These are phyloP conservation scores for Apiotrichum gracile DNA, from an alignment of 1,284 basidiomycete species.

Conservation along the genomic window DNA sequence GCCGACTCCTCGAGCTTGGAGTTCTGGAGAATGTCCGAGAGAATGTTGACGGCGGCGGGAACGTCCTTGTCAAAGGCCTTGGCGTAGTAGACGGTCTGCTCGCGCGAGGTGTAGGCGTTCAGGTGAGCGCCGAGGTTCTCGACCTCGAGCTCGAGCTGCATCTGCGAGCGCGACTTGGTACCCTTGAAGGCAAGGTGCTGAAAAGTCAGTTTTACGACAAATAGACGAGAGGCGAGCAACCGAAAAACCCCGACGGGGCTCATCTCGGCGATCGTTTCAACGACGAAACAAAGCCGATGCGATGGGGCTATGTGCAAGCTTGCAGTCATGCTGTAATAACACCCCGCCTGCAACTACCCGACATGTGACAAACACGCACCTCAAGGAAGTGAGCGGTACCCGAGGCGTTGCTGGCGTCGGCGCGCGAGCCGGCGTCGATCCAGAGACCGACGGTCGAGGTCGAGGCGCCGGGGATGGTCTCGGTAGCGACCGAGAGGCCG, in stretches of 20 bases:
- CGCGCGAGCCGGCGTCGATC: constrained; percentile 97
- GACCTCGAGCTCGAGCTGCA: constrained; percentile 91
- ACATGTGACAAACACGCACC: constrained; percentile 46
- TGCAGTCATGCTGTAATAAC: not conserved
- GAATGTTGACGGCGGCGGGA: constrained; percentile 85
- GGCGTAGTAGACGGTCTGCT: constrained; percentile 99
- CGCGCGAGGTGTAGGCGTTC: constrained; percentile 97
- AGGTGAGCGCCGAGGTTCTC: constrained; percentile 97
- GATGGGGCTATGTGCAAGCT: too few relatives aligned
- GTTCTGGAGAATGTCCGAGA: constrained; percentile 97
- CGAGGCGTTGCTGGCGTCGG: constrained; percentile 88
- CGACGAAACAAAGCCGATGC: not conserved
- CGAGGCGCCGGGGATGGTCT: constrained; percentile 87
- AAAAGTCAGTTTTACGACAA: constrained; percentile 3
- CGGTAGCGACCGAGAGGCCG: constrained; percentile 86
- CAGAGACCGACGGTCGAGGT: constrained; percentile 98
- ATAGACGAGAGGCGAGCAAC: not conserved
- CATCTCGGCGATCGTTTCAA: not conserved
- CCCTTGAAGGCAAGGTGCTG: constrained; percentile 60
- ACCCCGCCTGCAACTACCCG: not conserved
- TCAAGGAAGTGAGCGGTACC: constrained; percentile 99
- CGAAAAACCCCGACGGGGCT: not conserved
- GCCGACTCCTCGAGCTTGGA: constrained; percentile 85
- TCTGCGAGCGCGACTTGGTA: constrained; percentile 82
- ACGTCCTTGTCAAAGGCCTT: constrained; percentile 98